phyloP scores from a whole-genome alignment of 2,329 filamentous ascomycete genomes.

The Talaromyces sp. region DNA sequence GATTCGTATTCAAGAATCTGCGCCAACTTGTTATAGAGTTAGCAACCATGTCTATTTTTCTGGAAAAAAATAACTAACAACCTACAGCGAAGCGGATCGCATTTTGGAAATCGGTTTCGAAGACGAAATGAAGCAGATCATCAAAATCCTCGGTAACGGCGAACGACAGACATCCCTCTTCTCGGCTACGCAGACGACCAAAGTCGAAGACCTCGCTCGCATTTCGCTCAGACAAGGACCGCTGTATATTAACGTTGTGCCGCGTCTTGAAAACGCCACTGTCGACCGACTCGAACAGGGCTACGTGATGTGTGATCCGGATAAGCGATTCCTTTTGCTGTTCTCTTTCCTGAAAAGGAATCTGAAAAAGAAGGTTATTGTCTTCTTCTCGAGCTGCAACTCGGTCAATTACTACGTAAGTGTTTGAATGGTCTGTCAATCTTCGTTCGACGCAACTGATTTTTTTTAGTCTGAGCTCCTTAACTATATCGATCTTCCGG shows the following conservation, averaged over 20 bases:
- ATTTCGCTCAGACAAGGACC: slow-evolving; percentile 89
- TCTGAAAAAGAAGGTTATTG: slow-evolving; percentile 93
- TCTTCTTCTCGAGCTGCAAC: slow-evolving; percentile 89
- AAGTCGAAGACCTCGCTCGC: slow-evolving; percentile 92
- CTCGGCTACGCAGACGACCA: slow-evolving; percentile 95
- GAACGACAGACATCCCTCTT: slow-evolving; percentile 96
- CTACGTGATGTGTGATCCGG: slow-evolving; percentile 87
- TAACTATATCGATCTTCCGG: slow-evolving; percentile 93
- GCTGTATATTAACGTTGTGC: slow-evolving; percentile 94
- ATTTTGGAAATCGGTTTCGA: slow-evolving; percentile 98
- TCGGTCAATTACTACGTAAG: slow-evolving; percentile 83
- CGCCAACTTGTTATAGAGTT: slow-evolving; percentile 82
- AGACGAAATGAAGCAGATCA: slow-evolving; percentile 94
- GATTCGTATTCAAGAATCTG: slow-evolving; percentile 87
- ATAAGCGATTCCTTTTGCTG: slow-evolving; percentile 87
- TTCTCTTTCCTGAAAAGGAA: slow-evolving; percentile 93
- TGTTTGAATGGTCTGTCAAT: slow-evolving; percentile 23
- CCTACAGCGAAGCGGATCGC: slow-evolving; percentile 68
- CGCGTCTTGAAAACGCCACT: slow-evolving; percentile 81
- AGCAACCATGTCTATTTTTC: not conserved
- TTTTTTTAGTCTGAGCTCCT: slow-evolving; percentile 72
- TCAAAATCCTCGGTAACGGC: slow-evolving; percentile 85
- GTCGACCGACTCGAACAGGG: slow-evolving; percentile 93
- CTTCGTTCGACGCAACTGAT: not conserved
- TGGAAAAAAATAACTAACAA: not conserved